A percentile compares a stretch with the other conserved stretches of the same genome.
phyloP scores from a whole-genome alignment of 495 filamentous ascomycete species.

The Lineolata rhizophorae region DNA sequence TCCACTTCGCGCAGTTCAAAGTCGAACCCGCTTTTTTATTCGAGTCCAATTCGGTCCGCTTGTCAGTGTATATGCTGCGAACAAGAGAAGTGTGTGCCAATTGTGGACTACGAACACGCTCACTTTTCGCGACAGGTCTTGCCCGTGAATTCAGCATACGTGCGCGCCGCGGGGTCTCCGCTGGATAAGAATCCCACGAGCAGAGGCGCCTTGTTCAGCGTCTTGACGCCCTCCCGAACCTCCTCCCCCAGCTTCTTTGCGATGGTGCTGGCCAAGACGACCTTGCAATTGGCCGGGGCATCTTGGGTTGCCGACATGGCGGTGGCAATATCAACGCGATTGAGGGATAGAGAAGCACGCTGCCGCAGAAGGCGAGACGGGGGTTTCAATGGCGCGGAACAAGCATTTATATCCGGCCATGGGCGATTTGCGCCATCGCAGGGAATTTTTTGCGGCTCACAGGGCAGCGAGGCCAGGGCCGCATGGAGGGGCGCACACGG shows the following conservation, averaged over 20 bases:
- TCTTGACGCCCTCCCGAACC: slow-evolving; percentile 46
- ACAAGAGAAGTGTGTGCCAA: slow-evolving; percentile 2
- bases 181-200: slow-evolving; percentile 86
- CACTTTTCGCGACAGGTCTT: slow-evolving; percentile 91
- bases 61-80: slow-evolving; percentile 9
- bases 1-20: slow-evolving; percentile 66
- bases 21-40: slow-evolving; percentile 49
- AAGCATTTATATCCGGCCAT: no score
- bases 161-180: slow-evolving; percentile 65
- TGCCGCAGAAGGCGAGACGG: no score
- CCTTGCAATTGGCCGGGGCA: slow-evolving; percentile 54
- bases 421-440: no score
- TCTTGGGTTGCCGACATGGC: not conserved
- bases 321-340: no score
- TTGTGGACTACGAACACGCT: slow-evolving; percentile 18
- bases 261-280: slow-evolving; percentile 65
- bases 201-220: slow-evolving; percentile 44
- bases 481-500: no score
- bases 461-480: no score
- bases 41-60: slow-evolving; percentile 1
- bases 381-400: no score
- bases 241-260: slow-evolving; percentile 60
- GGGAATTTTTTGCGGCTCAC: no score
- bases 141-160: slow-evolving; percentile 93
- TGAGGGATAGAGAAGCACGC: no score